Base-by-base conservation (phyloP, 2,329 filamentous ascomycete genomes). In the Penicillium sp. region DNA sequence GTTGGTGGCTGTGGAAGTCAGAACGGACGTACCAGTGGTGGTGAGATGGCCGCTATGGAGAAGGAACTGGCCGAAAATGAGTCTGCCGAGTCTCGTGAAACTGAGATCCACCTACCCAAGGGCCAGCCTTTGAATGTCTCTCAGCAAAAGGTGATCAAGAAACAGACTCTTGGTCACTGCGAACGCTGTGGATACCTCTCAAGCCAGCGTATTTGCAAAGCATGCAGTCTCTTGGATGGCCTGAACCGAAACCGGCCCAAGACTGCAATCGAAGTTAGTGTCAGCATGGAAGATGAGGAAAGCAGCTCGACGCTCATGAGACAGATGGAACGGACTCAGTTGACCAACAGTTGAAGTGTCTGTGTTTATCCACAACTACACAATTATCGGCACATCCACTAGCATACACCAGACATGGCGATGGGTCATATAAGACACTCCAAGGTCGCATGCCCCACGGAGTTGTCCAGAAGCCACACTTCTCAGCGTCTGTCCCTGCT, bases 171-270 rank as follows among this genome's bases (percentile, higher is more conserved):
- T 68, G 92, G 94, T 1, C 89, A 88, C 66, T 99, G 95, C 73
- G 87, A 89, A 72, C 89, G 87, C 56, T 99, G 95, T 70, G 95
- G 95, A 15, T 99, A 98, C 75, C 91, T 99, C 78, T 97, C 95
- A 2, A 97, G 93, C 70, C 95, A 99, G 77, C 86, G 87, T 33
- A 87, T 97, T 42, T 99, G 95, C 79, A 96, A 99, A 78, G 95
- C 95, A 0, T 99, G 95, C 75, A 90, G 89, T 64, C 81, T 99
- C 49, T 85, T 99, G 2, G 93, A 98, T 70, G 92, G 91, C 0
- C 78, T 99, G 53, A 99, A 99, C 75, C 97, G 95, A 72, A 86
- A 82, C 64, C 72, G 80, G 13, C 83, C 83, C 35, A 80, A 78
- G 68, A 81, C 78, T 8, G 70, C 75, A 8, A 82, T 83, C 37